Evolutionary conservation across 768 basidiomycete species (phyloP).

Genomic region (Lactarius trivialis): DNA sequence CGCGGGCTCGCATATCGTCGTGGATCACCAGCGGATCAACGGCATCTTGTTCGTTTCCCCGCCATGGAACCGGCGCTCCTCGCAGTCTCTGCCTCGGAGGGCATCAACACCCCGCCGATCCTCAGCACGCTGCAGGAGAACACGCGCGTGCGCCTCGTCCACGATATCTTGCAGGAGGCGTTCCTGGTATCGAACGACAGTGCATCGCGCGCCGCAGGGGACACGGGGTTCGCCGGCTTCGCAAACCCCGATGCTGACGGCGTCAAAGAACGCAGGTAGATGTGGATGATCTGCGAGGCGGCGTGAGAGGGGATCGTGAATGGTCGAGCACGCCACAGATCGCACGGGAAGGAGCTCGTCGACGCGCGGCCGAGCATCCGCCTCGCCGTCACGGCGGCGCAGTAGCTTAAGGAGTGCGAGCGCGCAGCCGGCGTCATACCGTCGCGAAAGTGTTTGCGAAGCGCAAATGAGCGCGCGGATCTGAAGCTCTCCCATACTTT

Average conservation of each 20-base stretch:
- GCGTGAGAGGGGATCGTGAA: too few relatives aligned
- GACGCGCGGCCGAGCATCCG: constrained; percentile 84
- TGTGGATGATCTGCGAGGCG: too few relatives aligned
- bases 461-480: constrained; percentile 36
- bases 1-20: constrained; percentile 74
- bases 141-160: constrained; percentile 25
- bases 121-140: constrained; percentile 37
- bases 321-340: constrained; percentile 36
- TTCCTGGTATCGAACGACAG: too few relatives aligned
- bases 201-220: too few relatives aligned
- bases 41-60: constrained; percentile 90
- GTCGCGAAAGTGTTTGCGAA: constrained; percentile 66
- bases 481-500: background rate
- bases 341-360: constrained; percentile 78
- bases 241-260: too few relatives aligned
- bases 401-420: constrained; percentile 88
- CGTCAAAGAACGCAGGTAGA: too few relatives aligned
- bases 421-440: constrained; percentile 74
- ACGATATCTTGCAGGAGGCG: too few relatives aligned
- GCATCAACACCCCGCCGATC: constrained; percentile 72
- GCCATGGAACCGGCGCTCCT: constrained; percentile 90
- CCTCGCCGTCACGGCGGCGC: constrained; percentile 71
- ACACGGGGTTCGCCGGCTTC: too few relatives aligned
- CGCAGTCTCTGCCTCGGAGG: constrained; percentile 84
- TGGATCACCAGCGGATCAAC: constrained; percentile 98